These are phyloP conservation scores for Trichoderma koningiopsis DNA, from an alignment of 2,329 filamentous ascomycete species.

Conservation along the genomic window DNA sequence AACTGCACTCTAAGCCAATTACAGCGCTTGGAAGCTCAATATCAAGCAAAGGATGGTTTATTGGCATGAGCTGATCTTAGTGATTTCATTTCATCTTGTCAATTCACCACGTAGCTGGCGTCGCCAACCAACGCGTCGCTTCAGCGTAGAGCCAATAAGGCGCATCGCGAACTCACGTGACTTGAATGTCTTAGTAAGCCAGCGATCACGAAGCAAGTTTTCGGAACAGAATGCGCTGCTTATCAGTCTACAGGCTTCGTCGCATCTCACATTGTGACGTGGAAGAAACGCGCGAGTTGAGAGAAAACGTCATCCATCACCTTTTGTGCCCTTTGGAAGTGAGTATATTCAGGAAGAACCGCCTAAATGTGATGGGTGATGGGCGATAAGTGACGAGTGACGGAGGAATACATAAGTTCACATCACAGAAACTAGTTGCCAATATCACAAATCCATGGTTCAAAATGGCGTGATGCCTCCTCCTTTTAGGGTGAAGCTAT, in stretches of 20 bases:
- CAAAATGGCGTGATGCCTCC: constrained; percentile 4
- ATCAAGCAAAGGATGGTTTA: not conserved
- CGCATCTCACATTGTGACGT: not conserved
- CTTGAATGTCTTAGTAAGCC: constrained; percentile 17
- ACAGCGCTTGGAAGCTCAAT: not conserved
- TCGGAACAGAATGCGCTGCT: not conserved
- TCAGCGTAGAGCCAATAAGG: not conserved
- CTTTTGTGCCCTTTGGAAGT: not conserved
- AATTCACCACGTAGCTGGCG: not conserved
- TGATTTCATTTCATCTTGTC: not conserved
- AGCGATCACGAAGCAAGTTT: not conserved
- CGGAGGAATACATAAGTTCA: not conserved
- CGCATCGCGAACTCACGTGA: constrained; percentile 30
- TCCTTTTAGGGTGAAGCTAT: not conserved
- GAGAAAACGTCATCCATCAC: not conserved
- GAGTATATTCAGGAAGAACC: not conserved
- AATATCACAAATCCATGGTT: not conserved
- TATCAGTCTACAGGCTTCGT: not conserved
- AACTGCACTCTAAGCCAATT: not conserved
- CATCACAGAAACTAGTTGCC: constrained; percentile 7
- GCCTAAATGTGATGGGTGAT: not conserved
- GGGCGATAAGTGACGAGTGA: not conserved
- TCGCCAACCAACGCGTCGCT: not conserved
- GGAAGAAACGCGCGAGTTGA: not conserved
- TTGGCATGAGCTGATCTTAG: not conserved